These are phyloP conservation scores for Scorias spongiosa DNA, from an alignment of 2,329 filamentous ascomycete species.

Conservation along the genomic window DNA sequence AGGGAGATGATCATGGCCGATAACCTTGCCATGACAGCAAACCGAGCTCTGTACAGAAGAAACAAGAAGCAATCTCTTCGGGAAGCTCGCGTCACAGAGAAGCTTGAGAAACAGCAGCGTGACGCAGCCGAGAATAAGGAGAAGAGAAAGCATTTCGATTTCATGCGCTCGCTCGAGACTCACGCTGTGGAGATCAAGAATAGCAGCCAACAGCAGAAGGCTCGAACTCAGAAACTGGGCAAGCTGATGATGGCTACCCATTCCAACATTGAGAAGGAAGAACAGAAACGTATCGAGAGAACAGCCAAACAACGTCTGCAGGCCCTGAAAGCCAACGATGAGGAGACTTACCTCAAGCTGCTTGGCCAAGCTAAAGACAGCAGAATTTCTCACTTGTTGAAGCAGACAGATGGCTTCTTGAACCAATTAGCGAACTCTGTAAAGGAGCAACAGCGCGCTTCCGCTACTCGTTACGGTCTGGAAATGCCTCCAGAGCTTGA, in stretches of 20 bases:
- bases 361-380: conserved; percentile 98
- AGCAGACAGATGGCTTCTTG: conserved; percentile 95
- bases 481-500: conserved; percentile 35
- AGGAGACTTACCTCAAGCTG: conserved; percentile 95
- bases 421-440: conserved; percentile 90
- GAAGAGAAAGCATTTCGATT: conserved; percentile 93
- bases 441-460: conserved; percentile 78
- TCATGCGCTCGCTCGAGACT: conserved; percentile 70
- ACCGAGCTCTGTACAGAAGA: conserved; percentile 75
- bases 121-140: conserved; percentile 91
- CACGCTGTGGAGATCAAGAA: conserved; percentile 67
- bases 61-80: conserved; percentile 95
- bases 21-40: conserved; percentile 93
- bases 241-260: conserved; percentile 81
- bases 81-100: conserved; percentile 94
- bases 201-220: conserved; percentile 49
- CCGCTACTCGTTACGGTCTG: conserved; percentile 63
- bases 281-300: conserved; percentile 94
- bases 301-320: conserved; percentile 99
- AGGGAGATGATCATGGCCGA: conserved; percentile 90
- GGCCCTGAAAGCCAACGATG: conserved; percentile 95
- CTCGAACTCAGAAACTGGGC: conserved; percentile 71
- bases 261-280: conserved; percentile 95
- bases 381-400: conserved; percentile 91
- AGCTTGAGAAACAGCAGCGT: conserved; percentile 95